Percentiles rank a stretch among this genome's conserved stretches.
Conservation (phyloP, 225 moss, liverwort and hornwort species). For the Marchantia paleacea region DNA sequence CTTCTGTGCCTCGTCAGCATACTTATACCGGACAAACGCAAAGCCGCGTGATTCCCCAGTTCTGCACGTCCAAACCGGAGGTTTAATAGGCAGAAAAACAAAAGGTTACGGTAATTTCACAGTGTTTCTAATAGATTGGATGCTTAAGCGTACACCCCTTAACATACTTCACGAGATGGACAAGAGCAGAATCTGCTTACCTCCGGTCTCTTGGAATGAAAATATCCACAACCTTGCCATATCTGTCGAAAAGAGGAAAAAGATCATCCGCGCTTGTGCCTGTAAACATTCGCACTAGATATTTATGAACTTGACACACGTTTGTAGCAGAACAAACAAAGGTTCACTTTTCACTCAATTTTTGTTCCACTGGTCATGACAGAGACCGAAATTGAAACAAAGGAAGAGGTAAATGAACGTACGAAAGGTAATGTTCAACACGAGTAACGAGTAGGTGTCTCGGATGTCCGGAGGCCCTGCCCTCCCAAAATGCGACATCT, state of each 20-base stretch:
- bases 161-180: neutral
- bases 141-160: neutral
- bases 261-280: slow-evolving; percentile 98
- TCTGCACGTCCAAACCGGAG: slow-evolving; percentile 36
- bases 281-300: slow-evolving; percentile 21
- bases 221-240: slow-evolving; percentile 95
- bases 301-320: neutral
- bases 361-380: neutral
- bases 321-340: neutral
- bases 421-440: slow-evolving; percentile 98
- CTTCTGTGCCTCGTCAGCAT: slow-evolving; percentile 94
- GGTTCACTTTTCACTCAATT: too few relatives aligned
- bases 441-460: slow-evolving; percentile 88
- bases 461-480: slow-evolving; percentile 94
- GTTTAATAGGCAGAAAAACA: neutral
- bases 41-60: slow-evolving; percentile 95
- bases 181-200: slow-evolving; percentile 31
- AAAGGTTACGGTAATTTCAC: neutral
- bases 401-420: slow-evolving; percentile 18
- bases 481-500: slow-evolving; percentile 94
- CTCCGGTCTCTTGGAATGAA: slow-evolving; percentile 96
- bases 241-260: slow-evolving; percentile 90
- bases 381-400: too few relatives aligned
- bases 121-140: neutral
- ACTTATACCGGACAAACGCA: slow-evolving; percentile 95